Evolutionary conservation across 1,284 basidiomycete genomes (phyloP).

Genomic region (Moesziomyces antarcticus): DNA sequence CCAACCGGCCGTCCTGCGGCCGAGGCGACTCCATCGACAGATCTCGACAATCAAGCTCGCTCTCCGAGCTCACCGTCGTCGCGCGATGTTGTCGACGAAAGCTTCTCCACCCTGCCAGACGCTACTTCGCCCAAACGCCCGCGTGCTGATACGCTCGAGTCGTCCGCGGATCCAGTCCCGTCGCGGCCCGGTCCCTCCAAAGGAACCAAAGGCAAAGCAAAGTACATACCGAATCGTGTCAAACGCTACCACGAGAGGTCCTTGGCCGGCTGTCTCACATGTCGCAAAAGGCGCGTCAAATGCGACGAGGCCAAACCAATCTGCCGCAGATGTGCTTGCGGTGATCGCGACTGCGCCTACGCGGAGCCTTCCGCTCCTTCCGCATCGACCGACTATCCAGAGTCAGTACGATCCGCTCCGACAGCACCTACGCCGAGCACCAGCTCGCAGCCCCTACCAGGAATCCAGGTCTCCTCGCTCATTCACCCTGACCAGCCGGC

Average conservation of each 20-base stretch:
- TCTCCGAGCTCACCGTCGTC: neutral
- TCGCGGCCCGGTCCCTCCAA: slow-evolving; percentile 19
- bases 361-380: slow-evolving; percentile 7
- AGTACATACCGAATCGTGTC: slow-evolving; percentile 40
- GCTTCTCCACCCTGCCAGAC: neutral
- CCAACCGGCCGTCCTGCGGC: neutral
- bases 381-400: neutral
- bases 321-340: slow-evolving; percentile 34
- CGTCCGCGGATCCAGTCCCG: neutral
- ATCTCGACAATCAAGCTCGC: neutral
- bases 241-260: slow-evolving; percentile 48
- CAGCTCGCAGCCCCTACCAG: slow-evolving; percentile 3
- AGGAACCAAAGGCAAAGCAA: slow-evolving; percentile 43
- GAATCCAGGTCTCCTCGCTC: slow-evolving; percentile 32
- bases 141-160: slow-evolving; percentile 1
- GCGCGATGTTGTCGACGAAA: neutral
- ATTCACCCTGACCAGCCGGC: slow-evolving; percentile 15
- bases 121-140: slow-evolving; percentile 3
- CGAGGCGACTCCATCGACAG: neutral
- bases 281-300: slow-evolving; percentile 43
- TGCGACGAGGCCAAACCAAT: slow-evolving; percentile 40
- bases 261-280: slow-evolving; percentile 38
- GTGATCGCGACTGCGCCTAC: slow-evolving; percentile 42
- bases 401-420: neutral
- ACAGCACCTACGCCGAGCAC: neutral